Conservation (phyloP, 2,329 filamentous ascomycete species). For the Penicillium sp. region DNA sequence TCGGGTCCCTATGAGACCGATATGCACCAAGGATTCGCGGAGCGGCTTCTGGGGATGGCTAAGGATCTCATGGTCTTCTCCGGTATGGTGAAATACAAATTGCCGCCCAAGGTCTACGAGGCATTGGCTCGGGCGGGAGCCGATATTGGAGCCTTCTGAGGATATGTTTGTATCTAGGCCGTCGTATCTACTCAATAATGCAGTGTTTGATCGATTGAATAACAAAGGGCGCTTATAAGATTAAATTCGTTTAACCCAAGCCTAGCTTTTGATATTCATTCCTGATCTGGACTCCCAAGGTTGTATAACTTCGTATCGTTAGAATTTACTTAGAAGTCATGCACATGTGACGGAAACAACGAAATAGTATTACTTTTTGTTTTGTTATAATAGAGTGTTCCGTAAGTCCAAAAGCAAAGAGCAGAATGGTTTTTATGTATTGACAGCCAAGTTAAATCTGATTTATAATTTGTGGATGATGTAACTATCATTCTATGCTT, state of each 20-base stretch:
- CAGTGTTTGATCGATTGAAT: background rate
- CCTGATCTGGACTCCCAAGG: background rate
- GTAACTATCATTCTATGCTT: background rate
- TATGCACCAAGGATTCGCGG: conserved; percentile 54
- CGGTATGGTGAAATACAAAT: conserved; percentile 84
- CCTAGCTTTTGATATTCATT: background rate
- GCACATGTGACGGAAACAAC: too few relatives aligned
- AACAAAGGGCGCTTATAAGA: background rate
- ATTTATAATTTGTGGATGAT: too few relatives aligned
- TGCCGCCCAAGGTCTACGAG: conserved; percentile 85
- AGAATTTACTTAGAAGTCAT: background rate
- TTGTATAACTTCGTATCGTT: background rate
- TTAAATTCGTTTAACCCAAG: background rate
- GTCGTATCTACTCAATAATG: background rate
- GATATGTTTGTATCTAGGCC: background rate
- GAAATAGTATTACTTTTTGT: too few relatives aligned
- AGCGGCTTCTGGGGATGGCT: conserved; percentile 74
- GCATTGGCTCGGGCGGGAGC: conserved; percentile 78
- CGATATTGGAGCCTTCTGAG: conserved; percentile 53
- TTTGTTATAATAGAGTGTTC: too few relatives aligned
- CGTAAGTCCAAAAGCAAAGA: too few relatives aligned
- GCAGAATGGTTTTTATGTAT: too few relatives aligned
- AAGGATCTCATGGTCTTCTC: conserved; percentile 93
- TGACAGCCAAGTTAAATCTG: too few relatives aligned
- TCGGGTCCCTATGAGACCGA: conserved; percentile 67